Evolutionary conservation across 2,329 filamentous ascomycete genomes (phyloP), one percentile per base, ranked within the genome.

Genomic region (Penicillium sclerotiorum): DNA sequence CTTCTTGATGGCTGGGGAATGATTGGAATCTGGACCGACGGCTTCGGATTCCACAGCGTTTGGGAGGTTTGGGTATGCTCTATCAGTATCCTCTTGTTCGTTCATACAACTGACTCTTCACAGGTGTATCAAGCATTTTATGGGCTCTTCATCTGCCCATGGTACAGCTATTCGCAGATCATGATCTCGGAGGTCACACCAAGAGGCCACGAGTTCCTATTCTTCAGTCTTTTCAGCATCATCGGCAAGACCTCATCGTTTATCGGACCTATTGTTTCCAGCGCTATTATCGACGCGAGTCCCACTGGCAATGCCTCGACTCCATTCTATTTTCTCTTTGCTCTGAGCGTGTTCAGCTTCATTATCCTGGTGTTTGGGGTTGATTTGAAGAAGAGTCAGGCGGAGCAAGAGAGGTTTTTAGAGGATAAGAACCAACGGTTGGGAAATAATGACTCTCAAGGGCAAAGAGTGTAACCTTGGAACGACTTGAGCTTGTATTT

Each of bases 181-280:
- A 85, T 88, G 79, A 88, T 88, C 57, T 83, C 80, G 2, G 85
- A 87, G 58, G 83, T 88, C 2, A 87, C 84, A 0, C 85, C 85
- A 0, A 76, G 82, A 5, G 85, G 85, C 30, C 83, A 87, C 60
- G 86, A 88, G 57, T 87, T 87, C 59, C 71, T 88, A 9, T 88
- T 88, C 74, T 89, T 88, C 76, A 81, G 77, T 39, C 68, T 88
- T 1, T 88, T 88, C 69, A 84, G 80, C 53, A 86, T 88, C 58
- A 80, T 87, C 22, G 84, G 85, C 37, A 88, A 88, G 69, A 85
- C 84, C 0, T 84, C 80, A 7, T 82, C 80, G 1, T 88, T 87
- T 58, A 86, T 88, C 47, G 85, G 85, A 0, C 86, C 85, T 0
- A 71, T 88, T 21, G 84, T 89, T n/a, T 83, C 80, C 49, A 83